Base-by-base conservation (phyloP, 495 filamentous ascomycete genomes). In the Penicillium silybi region DNA sequence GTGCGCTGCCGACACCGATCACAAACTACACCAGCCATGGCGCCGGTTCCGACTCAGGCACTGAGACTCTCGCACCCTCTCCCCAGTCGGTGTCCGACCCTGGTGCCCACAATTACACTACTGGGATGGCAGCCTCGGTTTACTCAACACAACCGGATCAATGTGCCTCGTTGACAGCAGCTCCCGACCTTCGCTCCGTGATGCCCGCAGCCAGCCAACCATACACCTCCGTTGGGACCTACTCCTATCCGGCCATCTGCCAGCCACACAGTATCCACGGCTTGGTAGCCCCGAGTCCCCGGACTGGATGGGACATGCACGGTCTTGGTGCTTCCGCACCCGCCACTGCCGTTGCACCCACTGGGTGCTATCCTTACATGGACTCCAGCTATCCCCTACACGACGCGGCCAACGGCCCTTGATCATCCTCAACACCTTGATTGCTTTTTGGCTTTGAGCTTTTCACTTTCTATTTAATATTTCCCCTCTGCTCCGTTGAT, bases 81-180 rank as follows among this genome's bases (percentile, higher is more conserved):
- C 76, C 77, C 3, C 72, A 72, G 46, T 77, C 74, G 8, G 61
- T 73, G 11, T 70, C 74, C 7, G 74, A 75, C 18, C 59, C 64
- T 27, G 58, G 66, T 11, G 60, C 62, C 5, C 69, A 54, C 45
- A 63, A 59, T 22, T 77, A 77, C 43, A 59, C 61, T 22, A 38
- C 59, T 16, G 48, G 37, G 26, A 50, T 73, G 26, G 45, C 53
- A 15, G 57, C 62, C 1, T 49, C 68, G 18, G 46, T 56, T 3
- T 75, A 75, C 39, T 61, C 60, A 0, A 53, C 68, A 35, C 59
- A 65, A 6, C 39, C 64, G 3, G 58, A 68, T 26, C 59, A 61
- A 3, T 52, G 50, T 22, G 38, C 52, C 7, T 51, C 62, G 2
- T 25, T 70, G 54, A 54, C 61, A 3, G 59, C 65, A 4, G 44